Evolutionary conservation across 768 basidiomycete species (phyloP).

Genomic region (Glaciozyma antarctica): DNA sequence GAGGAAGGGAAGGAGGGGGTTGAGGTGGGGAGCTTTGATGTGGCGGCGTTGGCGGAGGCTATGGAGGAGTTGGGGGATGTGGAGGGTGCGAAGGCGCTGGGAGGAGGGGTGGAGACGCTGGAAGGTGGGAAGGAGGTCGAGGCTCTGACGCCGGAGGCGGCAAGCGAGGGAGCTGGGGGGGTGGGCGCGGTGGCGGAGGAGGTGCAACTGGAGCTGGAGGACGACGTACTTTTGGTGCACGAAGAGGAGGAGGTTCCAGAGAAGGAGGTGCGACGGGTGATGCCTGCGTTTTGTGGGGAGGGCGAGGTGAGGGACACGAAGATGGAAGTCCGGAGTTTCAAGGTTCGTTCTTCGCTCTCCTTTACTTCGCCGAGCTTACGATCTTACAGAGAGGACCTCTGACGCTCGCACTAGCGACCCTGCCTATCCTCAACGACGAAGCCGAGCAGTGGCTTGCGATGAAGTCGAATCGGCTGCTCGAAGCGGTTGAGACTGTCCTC

Average conservation of each 20-base stretch:
- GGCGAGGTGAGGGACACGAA: background rate
- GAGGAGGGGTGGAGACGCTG: too few relatives aligned
- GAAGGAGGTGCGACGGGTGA: background rate
- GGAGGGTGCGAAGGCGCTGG: too few relatives aligned
- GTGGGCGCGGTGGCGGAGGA: background rate
- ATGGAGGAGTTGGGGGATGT: too few relatives aligned
- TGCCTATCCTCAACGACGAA: background rate
- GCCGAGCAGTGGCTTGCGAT: constrained; percentile 1
- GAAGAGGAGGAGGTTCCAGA: background rate
- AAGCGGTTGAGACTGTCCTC: constrained; percentile 12
- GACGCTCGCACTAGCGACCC: constrained; percentile 1
- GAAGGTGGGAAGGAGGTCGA: background rate
- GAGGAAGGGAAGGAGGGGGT: too few relatives aligned
- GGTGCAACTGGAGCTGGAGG: too few relatives aligned
- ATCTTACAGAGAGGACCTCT: constrained; percentile 7
- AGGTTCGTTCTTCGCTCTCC: constrained; percentile 7
- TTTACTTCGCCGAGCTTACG: background rate
- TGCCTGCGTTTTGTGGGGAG: background rate
- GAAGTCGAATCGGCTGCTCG: constrained; percentile 8
- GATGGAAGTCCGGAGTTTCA: background rate
- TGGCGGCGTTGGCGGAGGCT: too few relatives aligned
- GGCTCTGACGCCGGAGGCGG: constrained; percentile 2
- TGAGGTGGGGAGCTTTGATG: too few relatives aligned
- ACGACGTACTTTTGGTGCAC: too few relatives aligned
- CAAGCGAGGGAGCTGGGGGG: background rate